Evolutionary conservation across 345 rosid species (phyloP).

Genomic region (Brassica carinata): DNA sequence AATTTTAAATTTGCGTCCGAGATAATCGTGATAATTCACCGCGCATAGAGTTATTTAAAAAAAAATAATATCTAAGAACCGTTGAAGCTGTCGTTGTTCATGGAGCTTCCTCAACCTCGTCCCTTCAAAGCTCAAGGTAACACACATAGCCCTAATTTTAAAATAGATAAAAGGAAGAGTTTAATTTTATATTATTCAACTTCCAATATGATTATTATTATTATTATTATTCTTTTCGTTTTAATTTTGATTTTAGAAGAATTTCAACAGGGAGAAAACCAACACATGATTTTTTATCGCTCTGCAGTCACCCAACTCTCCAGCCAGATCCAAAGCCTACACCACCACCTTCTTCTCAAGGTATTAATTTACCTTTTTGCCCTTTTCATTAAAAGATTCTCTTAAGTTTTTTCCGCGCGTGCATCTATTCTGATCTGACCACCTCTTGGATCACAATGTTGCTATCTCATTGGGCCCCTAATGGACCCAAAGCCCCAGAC

Average conservation of each 20-base stretch:
- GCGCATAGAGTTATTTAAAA: neutral
- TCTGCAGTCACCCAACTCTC: constrained; percentile 74
- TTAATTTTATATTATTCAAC: neutral
- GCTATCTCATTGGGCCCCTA: constrained; percentile 26
- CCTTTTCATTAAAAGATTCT: constrained; percentile 13
- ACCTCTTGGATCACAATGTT: constrained; percentile 33
- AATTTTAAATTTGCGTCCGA: no score
- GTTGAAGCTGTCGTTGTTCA: constrained; percentile 27
- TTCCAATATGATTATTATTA: neutral
- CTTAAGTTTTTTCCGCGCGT: constrained; percentile 47
- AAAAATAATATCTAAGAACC: constrained; percentile 19
- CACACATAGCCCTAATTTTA: neutral
- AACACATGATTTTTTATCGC: constrained; percentile 87
- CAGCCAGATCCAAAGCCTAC: constrained; percentile 73
- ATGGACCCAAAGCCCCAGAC: constrained; percentile 33
- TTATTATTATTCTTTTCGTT: neutral
- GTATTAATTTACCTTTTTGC: constrained; percentile 38
- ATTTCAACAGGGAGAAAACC: constrained; percentile 79
- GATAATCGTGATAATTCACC: constrained; percentile 8
- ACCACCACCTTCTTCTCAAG: constrained; percentile 57
- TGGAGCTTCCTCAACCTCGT: constrained; percentile 93
- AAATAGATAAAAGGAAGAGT: neutral
- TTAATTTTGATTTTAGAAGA: constrained; percentile 43
- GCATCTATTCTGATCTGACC: constrained; percentile 47
- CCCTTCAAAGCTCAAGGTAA: constrained; percentile 77